phyloP scores from a whole-genome alignment of 352 stramenopile species.

The Thraustochytrium sp. region DNA sequence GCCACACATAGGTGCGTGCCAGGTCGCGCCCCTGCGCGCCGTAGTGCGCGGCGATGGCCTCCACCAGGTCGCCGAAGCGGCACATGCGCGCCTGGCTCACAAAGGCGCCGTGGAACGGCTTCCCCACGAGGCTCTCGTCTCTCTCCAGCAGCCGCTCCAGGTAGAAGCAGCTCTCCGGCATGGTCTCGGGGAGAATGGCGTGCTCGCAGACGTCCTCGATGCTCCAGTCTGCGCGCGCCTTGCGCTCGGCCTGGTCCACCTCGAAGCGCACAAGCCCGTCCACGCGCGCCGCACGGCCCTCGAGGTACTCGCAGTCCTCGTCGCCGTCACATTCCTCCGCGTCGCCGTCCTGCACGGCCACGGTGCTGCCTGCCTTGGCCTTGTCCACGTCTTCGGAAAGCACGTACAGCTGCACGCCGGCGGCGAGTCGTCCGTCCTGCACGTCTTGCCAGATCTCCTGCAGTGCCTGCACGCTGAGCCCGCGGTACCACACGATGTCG shows the following conservation, averaged over 20 bases:
- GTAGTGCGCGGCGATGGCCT: neutral
- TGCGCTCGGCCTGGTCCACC: neutral
- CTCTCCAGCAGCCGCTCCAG: neutral
- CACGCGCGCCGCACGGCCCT: no score
- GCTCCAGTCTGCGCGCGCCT: neutral
- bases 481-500: neutral
- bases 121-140: neutral
- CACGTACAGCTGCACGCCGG: neutral
- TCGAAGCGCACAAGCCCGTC: no score
- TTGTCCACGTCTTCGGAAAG: no score
- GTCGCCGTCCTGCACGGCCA: no score
- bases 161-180: neutral
- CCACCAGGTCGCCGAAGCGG: neutral
- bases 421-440: neutral
- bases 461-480: neutral
- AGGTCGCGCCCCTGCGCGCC: neutral
- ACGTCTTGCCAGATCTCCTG: neutral
- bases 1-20: neutral
- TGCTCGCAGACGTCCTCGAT: neutral
- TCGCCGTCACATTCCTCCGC: no score
- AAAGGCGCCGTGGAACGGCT: constrained; percentile 3
- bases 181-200: neutral
- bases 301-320: no score
- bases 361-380: no score
- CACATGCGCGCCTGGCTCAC: constrained; percentile 14